Percentiles rank a stretch among this genome's conserved stretches.
Conservation (phyloP, 495 filamentous ascomycete genomes). For the Parathielavia hyrcaniae region DNA sequence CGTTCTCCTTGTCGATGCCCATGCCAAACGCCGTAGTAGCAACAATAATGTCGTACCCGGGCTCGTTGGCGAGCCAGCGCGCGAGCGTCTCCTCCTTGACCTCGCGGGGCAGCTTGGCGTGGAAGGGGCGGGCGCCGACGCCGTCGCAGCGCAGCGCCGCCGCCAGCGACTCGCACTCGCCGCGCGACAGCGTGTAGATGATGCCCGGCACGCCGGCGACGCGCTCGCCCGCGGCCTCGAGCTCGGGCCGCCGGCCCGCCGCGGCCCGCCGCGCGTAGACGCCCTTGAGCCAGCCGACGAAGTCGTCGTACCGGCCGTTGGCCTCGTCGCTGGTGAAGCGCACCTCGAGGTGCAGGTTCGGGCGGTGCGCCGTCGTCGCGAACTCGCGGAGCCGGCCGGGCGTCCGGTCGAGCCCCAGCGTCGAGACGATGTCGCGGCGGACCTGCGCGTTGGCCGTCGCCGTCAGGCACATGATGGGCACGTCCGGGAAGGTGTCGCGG, state of each 20-base stretch:
- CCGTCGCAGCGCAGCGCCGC: conserved; percentile 52
- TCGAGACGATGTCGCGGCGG: conserved; percentile 68
- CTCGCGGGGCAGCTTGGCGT: conserved; percentile 56
- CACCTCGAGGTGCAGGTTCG: conserved; percentile 89
- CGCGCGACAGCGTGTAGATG: conserved; percentile 77
- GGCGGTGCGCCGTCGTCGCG: conserved; percentile 69
- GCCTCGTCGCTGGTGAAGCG: conserved; percentile 74
- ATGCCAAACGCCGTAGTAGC: conserved; percentile 96
- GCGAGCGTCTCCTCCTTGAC: conserved; percentile 58
- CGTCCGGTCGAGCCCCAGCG: conserved; percentile 56
- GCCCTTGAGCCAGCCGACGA: conserved; percentile 64
- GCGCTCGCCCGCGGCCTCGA: conserved; percentile 46
- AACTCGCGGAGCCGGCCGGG: conserved; percentile 59
- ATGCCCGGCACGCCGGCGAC: conserved; percentile 69
- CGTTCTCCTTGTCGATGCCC: conserved; percentile 93
- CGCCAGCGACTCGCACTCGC: conserved; percentile 70
- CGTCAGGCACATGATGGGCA: conserved; percentile 85
- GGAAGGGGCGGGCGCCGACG: conserved; percentile 65
- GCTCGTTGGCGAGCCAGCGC: conserved; percentile 68
- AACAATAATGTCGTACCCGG: conserved; percentile 81
- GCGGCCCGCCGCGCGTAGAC: conserved; percentile 59
- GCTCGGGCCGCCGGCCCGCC: conserved; percentile 43
- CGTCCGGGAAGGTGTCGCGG: conserved; percentile 67
- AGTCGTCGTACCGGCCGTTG: conserved; percentile 61
- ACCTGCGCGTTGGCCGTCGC: conserved; percentile 82